phyloP scores from a whole-genome alignment of 129 eudicot genomes.

The Tagetes erecta region DNA sequence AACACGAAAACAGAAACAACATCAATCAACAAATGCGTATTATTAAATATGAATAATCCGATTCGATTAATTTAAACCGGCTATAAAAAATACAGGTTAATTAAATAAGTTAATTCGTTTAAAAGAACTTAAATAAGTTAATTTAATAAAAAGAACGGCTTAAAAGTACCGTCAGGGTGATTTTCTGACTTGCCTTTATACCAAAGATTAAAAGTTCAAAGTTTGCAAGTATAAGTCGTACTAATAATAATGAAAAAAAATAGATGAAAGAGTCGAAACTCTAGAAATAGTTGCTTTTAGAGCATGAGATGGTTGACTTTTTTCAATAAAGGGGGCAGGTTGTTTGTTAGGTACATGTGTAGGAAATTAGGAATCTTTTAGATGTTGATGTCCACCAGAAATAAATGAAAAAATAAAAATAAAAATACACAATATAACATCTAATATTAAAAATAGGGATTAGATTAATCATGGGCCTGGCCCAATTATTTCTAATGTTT shows the following conservation, averaged over 20 bases:
- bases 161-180: too few relatives aligned
- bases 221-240: neutral
- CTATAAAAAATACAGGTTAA: too few relatives aligned
- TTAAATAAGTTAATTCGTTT: too few relatives aligned
- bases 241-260: neutral
- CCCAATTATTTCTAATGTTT: neutral
- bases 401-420: neutral
- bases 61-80: too few relatives aligned
- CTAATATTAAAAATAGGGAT: neutral
- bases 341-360: conserved; percentile 16
- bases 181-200: too few relatives aligned
- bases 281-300: neutral
- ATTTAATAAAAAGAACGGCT: too few relatives aligned
- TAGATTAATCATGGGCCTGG: neutral
- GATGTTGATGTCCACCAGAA: conserved; percentile 26
- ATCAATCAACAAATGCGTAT: too few relatives aligned
- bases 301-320: conserved; percentile 34
- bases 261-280: neutral
- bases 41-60: too few relatives aligned
- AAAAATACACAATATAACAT: neutral
- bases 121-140: too few relatives aligned
- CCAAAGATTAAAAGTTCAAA: too few relatives aligned
- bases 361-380: conserved; percentile 21
- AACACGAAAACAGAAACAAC: too few relatives aligned
- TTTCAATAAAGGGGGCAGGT: conserved; percentile 26